Percentiles rank a stretch among this genome's conserved stretches.
These are phyloP conservation scores for Neurospora sp. DNA, from an alignment of 495 filamentous ascomycete species.

Conservation along the genomic window DNA sequence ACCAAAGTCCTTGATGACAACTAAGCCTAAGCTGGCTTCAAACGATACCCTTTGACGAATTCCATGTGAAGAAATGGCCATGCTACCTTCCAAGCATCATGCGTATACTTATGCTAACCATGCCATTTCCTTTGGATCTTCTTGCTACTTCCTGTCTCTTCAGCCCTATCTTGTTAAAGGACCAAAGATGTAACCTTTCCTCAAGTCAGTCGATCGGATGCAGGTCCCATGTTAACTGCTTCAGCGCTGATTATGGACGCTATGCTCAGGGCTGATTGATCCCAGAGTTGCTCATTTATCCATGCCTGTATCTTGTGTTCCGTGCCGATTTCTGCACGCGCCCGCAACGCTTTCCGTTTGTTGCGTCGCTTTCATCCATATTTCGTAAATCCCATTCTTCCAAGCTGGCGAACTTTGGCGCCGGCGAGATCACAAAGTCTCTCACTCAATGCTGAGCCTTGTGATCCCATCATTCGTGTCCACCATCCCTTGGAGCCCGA, in stretches of 20 bases:
- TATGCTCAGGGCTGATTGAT: not conserved
- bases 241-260: not conserved
- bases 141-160: not conserved
- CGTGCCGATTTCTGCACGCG: not conserved
- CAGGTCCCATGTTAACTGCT: not conserved
- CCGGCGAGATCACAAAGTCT: not conserved
- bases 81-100: not conserved
- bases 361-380: not conserved
- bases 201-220: not conserved
- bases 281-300: not conserved
- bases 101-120: not conserved
- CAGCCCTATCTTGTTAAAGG: not conserved
- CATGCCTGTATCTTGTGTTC: not conserved
- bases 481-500: conserved; percentile 90
- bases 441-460: conserved; percentile 65
- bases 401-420: not conserved
- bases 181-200: not conserved
- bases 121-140: not conserved
- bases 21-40: not conserved
- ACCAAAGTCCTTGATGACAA: not conserved
- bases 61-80: not conserved
- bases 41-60: not conserved
- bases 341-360: not conserved
- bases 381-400: not conserved
- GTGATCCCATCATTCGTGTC: conserved; percentile 93